A percentile compares a stretch with the other conserved stretches of the same genome.
phyloP scores from a whole-genome alignment of 2,329 filamentous ascomycete species.

The Aspergillus pseudonomiae region DNA sequence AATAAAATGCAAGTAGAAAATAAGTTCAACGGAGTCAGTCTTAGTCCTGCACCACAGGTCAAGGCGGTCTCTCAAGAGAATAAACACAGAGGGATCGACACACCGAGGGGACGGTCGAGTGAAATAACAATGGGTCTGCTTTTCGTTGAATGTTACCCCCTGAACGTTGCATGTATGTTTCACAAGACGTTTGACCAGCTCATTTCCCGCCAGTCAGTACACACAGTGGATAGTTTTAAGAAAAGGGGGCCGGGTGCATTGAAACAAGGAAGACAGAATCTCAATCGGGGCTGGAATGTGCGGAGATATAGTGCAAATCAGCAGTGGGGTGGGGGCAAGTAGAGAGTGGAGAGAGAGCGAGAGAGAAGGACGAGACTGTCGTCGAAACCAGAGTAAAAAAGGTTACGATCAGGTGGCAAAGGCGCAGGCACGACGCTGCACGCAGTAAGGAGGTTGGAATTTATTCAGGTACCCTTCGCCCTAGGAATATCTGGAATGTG shows the following conservation, averaged over 20 bases:
- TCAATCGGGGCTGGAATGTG: background rate
- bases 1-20: background rate
- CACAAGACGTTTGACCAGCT: constrained; percentile 23
- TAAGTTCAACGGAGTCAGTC: background rate
- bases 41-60: background rate
- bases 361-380: background rate
- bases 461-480: background rate
- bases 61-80: background rate
- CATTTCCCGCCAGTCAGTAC: constrained; percentile 8
- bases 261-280: background rate
- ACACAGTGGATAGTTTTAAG: background rate
- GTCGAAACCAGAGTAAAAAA: background rate
- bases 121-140: background rate
- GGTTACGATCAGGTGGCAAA: background rate
- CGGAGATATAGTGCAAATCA: constrained; percentile 2
- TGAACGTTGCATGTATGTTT: constrained; percentile 26
- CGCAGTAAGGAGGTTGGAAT: background rate
- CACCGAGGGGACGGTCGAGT: background rate
- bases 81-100: background rate
- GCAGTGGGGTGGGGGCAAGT: background rate
- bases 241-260: background rate
- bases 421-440: background rate
- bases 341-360: background rate
- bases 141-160: constrained; percentile 11
- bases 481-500: background rate